Evolutionary conservation across 192 early-diverging fungal genomes (phyloP), one percentile per base, ranked within the genome.

Genomic region (Coemansia reversa): DNA sequence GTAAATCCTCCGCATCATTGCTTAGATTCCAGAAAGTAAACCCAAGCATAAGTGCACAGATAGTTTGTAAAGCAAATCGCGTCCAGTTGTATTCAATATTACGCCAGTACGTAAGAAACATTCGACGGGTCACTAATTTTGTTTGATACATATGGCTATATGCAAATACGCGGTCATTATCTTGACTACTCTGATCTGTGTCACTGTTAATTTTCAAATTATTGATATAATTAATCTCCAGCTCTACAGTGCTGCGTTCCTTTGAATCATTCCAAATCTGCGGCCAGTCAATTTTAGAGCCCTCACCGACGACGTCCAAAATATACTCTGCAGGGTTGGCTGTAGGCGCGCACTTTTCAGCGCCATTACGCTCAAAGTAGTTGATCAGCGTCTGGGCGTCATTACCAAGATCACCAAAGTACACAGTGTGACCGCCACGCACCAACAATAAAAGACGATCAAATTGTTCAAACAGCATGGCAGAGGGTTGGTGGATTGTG

Each of bases 261-360:
- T 59, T 52, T 8, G 81, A 84, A 7, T 60, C 53, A 20, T 70
- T 53, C 87, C 87, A 88, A 14, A 69, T 22, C 45, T 82, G 51
- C 8, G 79, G 67, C 87, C 87, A 88, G 65, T 84, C 78, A 18
- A 76, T 68, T 5, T 51, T 30, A 7, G 68, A 65, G 20, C 85
- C 83, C 55, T 87, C 87, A 58, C 90, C 90, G 55, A 94, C 89
- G 49, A 87, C 88, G 62, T 94, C 89, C 42, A 94, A 68, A 45
- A 93, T 91, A 72, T 93, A 94, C 74, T 94, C 93, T 58, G 93
- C 93, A 29, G 90, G 90, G 66, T 94, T 93, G 42, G 83, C 93
- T 6, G 69, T 60, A 2, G 83, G 70, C 25, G 84, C 80, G 69
- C 90, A 93, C 24, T 74, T 78, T 42, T 74, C 79, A 0, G 87